Base-by-base conservation (phyloP, 2,329 filamentous ascomycete genomes). In the Trichoderma pleuroti region DNA sequence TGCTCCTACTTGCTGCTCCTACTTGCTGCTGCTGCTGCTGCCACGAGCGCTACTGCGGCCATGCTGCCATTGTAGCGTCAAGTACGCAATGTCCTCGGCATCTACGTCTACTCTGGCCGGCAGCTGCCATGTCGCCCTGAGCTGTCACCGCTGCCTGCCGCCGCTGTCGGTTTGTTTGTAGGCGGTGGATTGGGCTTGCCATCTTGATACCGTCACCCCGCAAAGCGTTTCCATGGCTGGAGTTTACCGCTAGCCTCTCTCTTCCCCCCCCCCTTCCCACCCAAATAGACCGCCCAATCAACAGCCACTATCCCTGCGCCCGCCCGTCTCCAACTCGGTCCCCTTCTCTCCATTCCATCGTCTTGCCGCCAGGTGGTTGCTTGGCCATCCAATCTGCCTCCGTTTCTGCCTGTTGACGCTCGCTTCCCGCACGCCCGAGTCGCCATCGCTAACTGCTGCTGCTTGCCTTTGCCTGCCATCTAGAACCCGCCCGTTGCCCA, bases 401-500 rank as follows among this genome's bases (percentile, higher is more conserved):
- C 57, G n/a, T 57, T 60, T 32, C 39, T 21, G n/a, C 60, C n/a
- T 49, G 24, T 26, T 28, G 30, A 26, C 39, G 56, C 66, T 56
- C 66, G 65, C 62, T 21, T 21, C 32, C 21, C 24, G 46, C 46
- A 26, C 18, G 62, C n/a, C 36, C 34, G 32, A 26, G 21, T 49
- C 63, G 49, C 66, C 16, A 68, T 68, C 66, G 66, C 66, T 34
- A 36, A 49, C 66, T 30, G 36, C 32, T 46, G 3, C 16, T 61
- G 28, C 69, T 52, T 63, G 10, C 24, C 26, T 21, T 36, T 14
- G 21, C 71, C 68, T 61, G 46, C 68, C 61, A 67, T 68, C 21
- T 71, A 90, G 87, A 83, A 83, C 86, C 72, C 83, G 87, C 72
- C 86, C 88, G 76, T 79, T 88, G 74, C 81, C 87, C 72, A 81